phyloP scores from a whole-genome alignment of 1,284 basidiomycete species.

The Cryptococcus amylolentus region DNA sequence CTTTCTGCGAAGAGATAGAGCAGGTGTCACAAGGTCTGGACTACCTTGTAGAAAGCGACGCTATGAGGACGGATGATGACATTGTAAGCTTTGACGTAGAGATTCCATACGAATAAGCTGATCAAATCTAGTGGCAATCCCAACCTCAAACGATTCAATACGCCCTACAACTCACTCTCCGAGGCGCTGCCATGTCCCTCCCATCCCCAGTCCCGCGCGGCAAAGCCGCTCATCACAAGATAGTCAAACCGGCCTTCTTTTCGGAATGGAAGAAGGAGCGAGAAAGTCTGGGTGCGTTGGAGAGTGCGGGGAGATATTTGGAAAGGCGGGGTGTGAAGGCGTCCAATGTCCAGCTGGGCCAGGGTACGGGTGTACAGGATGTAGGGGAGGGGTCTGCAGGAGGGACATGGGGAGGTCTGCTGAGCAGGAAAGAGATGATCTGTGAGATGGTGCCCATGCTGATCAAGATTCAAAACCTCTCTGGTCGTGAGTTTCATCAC shows the following conservation, averaged over 20 bases:
- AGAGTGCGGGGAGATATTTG: slow-evolving; percentile 36
- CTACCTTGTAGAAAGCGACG: slow-evolving; percentile 75
- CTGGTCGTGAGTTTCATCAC: slow-evolving; percentile 12
- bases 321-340: slow-evolving; percentile 29
- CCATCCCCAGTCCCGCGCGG: slow-evolving; percentile 77
- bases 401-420: slow-evolving; percentile 18
- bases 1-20: slow-evolving; percentile 75
- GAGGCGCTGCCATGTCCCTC: slow-evolving; percentile 74
- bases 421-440: slow-evolving; percentile 30
- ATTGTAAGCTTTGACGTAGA: slow-evolving; percentile 54
- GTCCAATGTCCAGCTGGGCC: slow-evolving; percentile 12
- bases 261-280: slow-evolving; percentile 43
- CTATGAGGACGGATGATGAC: slow-evolving; percentile 64
- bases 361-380: not conserved
- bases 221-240: slow-evolving; percentile 60
- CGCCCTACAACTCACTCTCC: slow-evolving; percentile 72
- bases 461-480: slow-evolving; percentile 38
- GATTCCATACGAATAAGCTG: not conserved
- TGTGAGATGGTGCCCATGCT: slow-evolving; percentile 47
- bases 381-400: not conserved
- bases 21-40: slow-evolving; percentile 70
- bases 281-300: slow-evolving; percentile 39
- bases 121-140: slow-evolving; percentile 58
- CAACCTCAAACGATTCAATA: slow-evolving; percentile 67
- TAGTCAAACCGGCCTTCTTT: slow-evolving; percentile 57